phyloP scores from a whole-genome alignment of 495 filamentous ascomycete species.

The Aspergillus funiculosus region DNA sequence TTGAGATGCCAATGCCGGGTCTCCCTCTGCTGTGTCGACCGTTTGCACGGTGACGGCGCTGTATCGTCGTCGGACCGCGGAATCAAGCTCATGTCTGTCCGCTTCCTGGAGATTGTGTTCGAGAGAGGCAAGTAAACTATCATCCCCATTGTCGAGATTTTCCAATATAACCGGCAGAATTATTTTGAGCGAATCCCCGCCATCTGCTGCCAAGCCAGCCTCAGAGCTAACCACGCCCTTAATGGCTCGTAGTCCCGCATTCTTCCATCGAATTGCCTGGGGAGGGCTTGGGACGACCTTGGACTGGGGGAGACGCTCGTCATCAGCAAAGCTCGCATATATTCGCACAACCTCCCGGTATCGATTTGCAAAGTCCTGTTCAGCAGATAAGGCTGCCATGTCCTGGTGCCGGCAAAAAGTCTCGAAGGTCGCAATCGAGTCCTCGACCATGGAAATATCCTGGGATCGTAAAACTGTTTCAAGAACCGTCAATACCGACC shows the following conservation, averaged over 20 bases:
- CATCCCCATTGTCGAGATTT: constrained; percentile 74
- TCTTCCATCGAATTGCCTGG: constrained; percentile 77
- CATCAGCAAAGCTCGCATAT: constrained; percentile 70
- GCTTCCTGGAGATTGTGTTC: constrained; percentile 54
- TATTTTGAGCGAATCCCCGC: constrained; percentile 64
- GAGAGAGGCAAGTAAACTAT: constrained; percentile 58
- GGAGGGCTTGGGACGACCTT: constrained; percentile 54
- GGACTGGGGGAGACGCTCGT: constrained; percentile 27
- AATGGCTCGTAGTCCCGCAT: constrained; percentile 72
- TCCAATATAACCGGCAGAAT: constrained; percentile 77
- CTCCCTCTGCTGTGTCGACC: constrained; percentile 58
- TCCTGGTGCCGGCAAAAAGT: constrained; percentile 79
- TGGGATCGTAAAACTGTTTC: constrained; percentile 68
- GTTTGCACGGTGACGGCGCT: constrained; percentile 76
- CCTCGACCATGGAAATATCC: constrained; percentile 84
- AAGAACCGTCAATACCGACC: constrained; percentile 72
- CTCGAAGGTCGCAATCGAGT: constrained; percentile 75
- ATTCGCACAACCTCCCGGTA: constrained; percentile 71
- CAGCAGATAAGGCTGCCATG: constrained; percentile 65
- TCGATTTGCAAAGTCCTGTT: constrained; percentile 74
- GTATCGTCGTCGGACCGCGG: constrained; percentile 54
- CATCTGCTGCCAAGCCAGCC: constrained; percentile 59
- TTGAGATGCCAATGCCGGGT: constrained; percentile 64
- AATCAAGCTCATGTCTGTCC: constrained; percentile 61
- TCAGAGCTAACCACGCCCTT: constrained; percentile 73